Base-by-base conservation (phyloP, 2,329 filamentous ascomycete genomes). In the Aureobasidium uvarum region DNA sequence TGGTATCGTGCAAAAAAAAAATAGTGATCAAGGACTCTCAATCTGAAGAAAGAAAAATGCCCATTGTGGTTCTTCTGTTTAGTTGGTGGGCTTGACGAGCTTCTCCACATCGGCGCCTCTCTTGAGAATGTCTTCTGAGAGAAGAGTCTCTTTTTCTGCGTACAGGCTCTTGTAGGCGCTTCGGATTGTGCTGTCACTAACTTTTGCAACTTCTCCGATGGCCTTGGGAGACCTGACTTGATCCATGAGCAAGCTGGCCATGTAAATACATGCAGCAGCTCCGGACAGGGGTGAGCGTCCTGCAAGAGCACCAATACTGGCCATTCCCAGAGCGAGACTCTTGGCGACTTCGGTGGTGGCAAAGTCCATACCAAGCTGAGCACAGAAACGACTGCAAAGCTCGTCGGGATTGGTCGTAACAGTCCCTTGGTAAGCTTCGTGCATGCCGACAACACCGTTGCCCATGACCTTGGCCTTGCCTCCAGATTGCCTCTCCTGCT, bases 131-230 rank as follows among this genome's bases (percentile, higher is more conserved):
- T 89, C 86, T 60, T 86, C 81, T 70, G 89, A 87, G 72, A 97
- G 86, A 66, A 99, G 79, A 68, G 85, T 83, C 64, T 94, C 87
- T 59, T 87, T 86, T 56, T 89, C 87, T 20, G 84, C 82, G 75
- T 93, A 94, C 56, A 99, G 83, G 73, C 90, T 88, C 75, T 95
- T 95, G 81, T 98, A 99, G 0, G 94, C 93, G 31, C 91, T 96
- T 73, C 96, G 93, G 72, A 99, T 96, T 0, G 95, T 99, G 64
- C 95, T 93, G 74, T 99, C 96, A 75, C 92, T 97, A 33, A 99
- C 95, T 69, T 92, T 91, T 0, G 91, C 92, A 20, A 95, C 89
- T 28, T 79, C 77, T 5, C 92, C 90, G 71, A 99, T 97, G 67
- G 96, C 90, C 76, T 93, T 93, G n/a, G 92, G 89, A 7, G 86